Evolutionary conservation across 305 asterid genomes (phyloP).

Genomic region (Plantago coronopus): DNA sequence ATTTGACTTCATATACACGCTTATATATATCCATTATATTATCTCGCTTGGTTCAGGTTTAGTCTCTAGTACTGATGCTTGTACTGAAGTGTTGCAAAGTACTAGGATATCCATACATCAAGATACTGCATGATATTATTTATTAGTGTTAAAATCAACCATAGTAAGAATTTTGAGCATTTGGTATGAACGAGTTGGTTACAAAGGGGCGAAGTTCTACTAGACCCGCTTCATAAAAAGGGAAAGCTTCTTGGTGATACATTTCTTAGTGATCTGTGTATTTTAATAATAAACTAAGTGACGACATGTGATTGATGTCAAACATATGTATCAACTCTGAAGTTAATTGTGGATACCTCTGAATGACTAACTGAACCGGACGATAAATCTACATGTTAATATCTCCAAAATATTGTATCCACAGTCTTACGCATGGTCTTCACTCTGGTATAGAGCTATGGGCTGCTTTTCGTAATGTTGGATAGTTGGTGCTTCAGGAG

Average conservation of each 20-base stretch:
- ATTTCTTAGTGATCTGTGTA: too few relatives aligned
- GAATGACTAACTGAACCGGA: background rate
- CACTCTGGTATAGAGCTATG: background rate
- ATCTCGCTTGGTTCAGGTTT: background rate
- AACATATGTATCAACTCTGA: background rate
- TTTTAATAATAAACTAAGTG: background rate
- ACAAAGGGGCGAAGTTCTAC: background rate
- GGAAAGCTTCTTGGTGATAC: background rate
- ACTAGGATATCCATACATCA: background rate
- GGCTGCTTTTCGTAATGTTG: background rate
- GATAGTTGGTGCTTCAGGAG: background rate
- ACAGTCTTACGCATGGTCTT: background rate
- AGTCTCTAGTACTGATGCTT: constrained; percentile 2
- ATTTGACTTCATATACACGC: background rate
- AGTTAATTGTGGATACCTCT: too few relatives aligned
- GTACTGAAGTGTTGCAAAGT: background rate
- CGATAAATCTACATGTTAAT: background rate
- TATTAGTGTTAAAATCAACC: too few relatives aligned
- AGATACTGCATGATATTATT: background rate
- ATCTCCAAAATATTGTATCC: background rate
- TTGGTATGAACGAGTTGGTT: too few relatives aligned
- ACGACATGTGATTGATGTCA: background rate
- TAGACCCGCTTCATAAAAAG: background rate
- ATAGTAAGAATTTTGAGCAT: too few relatives aligned
- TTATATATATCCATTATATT: constrained; percentile 6